phyloP scores from a whole-genome alignment of 2,329 filamentous ascomycete genomes.

The Neopestalotiopsis sp. region DNA sequence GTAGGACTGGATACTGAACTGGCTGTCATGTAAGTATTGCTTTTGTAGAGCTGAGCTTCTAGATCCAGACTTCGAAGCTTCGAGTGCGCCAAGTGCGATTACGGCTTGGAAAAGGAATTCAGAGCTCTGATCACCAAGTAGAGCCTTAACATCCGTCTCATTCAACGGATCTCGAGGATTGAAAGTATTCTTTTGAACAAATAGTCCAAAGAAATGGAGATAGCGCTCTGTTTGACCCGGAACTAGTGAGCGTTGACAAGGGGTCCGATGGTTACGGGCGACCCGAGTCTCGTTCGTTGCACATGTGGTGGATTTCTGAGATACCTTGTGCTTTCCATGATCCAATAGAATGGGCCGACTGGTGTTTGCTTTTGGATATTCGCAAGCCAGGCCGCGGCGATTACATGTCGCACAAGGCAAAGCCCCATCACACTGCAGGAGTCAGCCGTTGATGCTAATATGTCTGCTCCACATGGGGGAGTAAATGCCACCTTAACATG shows the following conservation, averaged over 20 bases:
- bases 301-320: not conserved
- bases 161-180: not conserved
- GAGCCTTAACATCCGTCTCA: slow-evolving; percentile 7
- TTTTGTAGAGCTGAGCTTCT: not conserved
- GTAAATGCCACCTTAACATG: slow-evolving; percentile 18
- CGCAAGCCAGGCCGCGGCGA: slow-evolving; percentile 14
- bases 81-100: slow-evolving; percentile 13
- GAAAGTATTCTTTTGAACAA: slow-evolving; percentile 17
- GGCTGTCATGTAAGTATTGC: not conserved
- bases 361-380: not conserved
- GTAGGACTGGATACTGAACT: slow-evolving; percentile 9
- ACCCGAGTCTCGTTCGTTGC: not conserved
- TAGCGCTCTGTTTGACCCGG: not conserved
- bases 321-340: slow-evolving; percentile 15
- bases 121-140: not conserved
- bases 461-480: not conserved
- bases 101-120: not conserved
- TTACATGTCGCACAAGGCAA: slow-evolving; percentile 15
- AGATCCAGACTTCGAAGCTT: not conserved
- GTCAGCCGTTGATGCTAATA: not conserved
- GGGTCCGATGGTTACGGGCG: not conserved
- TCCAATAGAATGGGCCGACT: slow-evolving; percentile 9
- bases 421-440: not conserved
- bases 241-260: not conserved
- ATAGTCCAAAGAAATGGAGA: slow-evolving; percentile 16